Base-by-base conservation (phyloP, 2,329 filamentous ascomycete species). In the Drechslerella coelobrocha region DNA sequence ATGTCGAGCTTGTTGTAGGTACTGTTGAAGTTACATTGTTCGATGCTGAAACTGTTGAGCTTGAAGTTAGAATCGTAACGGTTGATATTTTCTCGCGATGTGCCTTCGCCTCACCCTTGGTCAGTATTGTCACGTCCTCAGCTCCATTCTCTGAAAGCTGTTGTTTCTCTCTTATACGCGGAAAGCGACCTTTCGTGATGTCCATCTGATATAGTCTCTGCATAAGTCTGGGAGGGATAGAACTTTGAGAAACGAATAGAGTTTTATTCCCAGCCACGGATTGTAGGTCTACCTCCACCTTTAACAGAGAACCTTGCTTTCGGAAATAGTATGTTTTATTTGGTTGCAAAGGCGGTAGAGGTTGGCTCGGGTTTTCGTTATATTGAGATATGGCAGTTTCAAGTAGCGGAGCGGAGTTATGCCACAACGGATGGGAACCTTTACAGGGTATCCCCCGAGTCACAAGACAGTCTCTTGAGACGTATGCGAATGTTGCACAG, bases 401-500 rank as follows among this genome's bases (percentile, higher is more conserved):
- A 14, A 62, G 60, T 21, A 62, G 51, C n/a, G 50, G 50, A 6
- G 60, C 27, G 17, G 39, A 39, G 24, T 55, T 55, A 14, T 48
- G 39, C 60, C 60, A 62, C 4, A 39, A 19, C 3, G 50, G 39
- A 23, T 37, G 37, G 2, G 60, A 19, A 19, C 60, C 50, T 54
- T 21, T 4, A 39, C 60, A 62, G 9, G 27, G 37, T 2, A 55
- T 19, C 6, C 55, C 39, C 7, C 24, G n/a, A n/a, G 60, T 62
- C 2, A 55, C 23, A 8, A 62, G 37, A 23, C 60, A 62, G n/a
- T 43, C 21, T 8, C 24, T 37, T 8, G 60, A 62, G 23, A 62
- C 55, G 27, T 55, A 62, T 37, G 60, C 60, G 27, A 62, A 62
- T 17, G 60, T 62, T 6, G 60, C 60, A 26, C 60, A 62, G 26